Base-by-base conservation (phyloP, 2,329 filamentous ascomycete species). In the Neopestalotiopsis rosae region DNA sequence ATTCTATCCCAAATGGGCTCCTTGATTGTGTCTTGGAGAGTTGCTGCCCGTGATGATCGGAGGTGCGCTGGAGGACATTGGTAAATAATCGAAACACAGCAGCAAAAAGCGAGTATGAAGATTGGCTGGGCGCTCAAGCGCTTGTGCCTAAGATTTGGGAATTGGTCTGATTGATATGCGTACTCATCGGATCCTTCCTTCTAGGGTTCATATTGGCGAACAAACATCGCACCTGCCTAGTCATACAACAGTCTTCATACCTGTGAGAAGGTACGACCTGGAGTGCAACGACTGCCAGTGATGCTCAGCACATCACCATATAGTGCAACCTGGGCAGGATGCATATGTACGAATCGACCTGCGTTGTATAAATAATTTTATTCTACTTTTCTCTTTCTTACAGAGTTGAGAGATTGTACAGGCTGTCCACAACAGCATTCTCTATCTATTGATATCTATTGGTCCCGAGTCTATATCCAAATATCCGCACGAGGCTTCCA, bases 401-500 rank as follows among this genome's bases (percentile, higher is more conserved):
- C 57, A 52, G 45, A 52, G 45, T 24, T 52, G 45, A 52, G 45
- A 52, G 17, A 52, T 52, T 17, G 45, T 52, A 52, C 45, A 52
- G 17, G 45, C 45, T 52, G 45, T 52, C 5, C 45, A 20, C 45
- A 52, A 52, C 45, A 52, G 45, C 45, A 20, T 7, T 24, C 24
- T 59, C 24, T 59, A 30, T 59, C 57, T 34, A 24, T 52, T 9
- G 20, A 52, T 52, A 52, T 52, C 45, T 52, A 52, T 52, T 20
- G 45, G 45, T 52, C n/a, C 45, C 45, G n/a, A 52, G 45, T 52
- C 45, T 52, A 52, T 52, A 9, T 52, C n/a, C 45, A 52, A 52
- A 52, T 20, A 52, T 20, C 45, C 45, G 45, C 45, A n/a, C 20
- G 24, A 28, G 2, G 24, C 24, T 28, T 24, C 17, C 24, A 34